Conservation (phyloP, 176 grass and related monocot genomes). For the Triticum turgidum region DNA sequence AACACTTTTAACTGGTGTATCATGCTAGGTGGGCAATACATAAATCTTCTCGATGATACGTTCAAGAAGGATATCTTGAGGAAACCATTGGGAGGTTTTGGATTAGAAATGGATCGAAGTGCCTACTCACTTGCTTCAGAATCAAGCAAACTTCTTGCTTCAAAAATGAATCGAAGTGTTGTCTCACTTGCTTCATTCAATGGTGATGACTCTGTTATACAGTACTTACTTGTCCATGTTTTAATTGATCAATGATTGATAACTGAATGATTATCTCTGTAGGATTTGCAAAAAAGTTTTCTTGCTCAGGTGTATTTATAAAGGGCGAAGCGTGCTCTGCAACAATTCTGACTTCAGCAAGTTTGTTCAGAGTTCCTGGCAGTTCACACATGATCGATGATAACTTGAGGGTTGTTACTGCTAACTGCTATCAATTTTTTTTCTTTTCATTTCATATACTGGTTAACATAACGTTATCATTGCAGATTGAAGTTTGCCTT, state of each 20-base stretch:
- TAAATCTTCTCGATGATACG: background rate
- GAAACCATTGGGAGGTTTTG: background rate
- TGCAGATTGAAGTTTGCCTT: background rate
- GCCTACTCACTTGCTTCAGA: slow-evolving; percentile 5
- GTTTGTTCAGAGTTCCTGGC: background rate
- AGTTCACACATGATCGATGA: background rate
- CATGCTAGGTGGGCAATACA: background rate
- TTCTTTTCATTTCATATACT: background rate
- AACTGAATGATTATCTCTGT: background rate
- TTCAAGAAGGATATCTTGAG: background rate
- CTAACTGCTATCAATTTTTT: background rate
- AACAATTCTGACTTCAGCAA: background rate
- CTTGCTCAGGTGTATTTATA: background rate
- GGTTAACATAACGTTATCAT: background rate
- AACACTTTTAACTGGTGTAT: background rate
- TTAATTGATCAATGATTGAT: background rate
- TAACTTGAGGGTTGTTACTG: background rate
- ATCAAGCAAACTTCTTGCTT: background rate
- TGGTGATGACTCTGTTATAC: background rate
- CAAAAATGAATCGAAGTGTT: background rate
- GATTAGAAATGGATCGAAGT: background rate
- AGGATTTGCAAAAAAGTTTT: background rate
- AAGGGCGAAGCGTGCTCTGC: background rate
- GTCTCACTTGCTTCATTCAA: background rate
- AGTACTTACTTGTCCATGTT: background rate